Base-by-base conservation (phyloP, 768 basidiomycete species). In the Tremella mesenterica region DNA sequence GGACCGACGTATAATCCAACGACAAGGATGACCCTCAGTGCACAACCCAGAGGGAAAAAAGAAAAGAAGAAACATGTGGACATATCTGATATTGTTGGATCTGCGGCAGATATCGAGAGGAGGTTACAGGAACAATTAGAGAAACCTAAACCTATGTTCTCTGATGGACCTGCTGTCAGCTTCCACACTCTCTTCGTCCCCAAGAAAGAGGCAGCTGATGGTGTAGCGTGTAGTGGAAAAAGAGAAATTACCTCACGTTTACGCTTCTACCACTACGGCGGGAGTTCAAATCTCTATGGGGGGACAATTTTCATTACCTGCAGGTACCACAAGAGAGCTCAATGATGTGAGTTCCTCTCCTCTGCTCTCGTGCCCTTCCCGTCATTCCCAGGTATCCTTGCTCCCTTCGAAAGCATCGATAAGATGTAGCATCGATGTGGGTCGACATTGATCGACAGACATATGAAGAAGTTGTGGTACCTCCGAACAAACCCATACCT, bases 401-500 rank as follows among this genome's bases (percentile, higher is more conserved):
- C n/a, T n/a, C n/a, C n/a, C n/a, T n/a, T n/a, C n/a, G n/a, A n/a
- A n/a, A n/a, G n/a, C n/a, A n/a, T n/a, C n/a, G n/a, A n/a, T n/a
- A n/a, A n/a, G n/a, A n/a, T n/a, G n/a, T n/a, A n/a, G n/a, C n/a
- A n/a, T n/a, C n/a, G n/a, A n/a, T n/a, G n/a, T n/a, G n/a, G n/a
- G n/a, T n/a, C n/a, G n/a, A n/a, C n/a, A n/a, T n/a, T n/a, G n/a
- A n/a, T n/a, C n/a, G n/a, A n/a, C 58, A 92, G 89, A 81, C 83
- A 41, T 88, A 83, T 64, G 86, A 93, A 72, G 92, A 96, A 76
- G 86, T 95, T 16, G 78, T 82, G 21, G 78, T 97, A 30, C 95
- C 95, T 6, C 91, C 93, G 12, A 81, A 89, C 0, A 83, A 76
- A 58, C 77, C 81, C 1, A 79, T 93, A 0, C 90, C 91, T 9